Evolutionary conservation across 371 early-diverging fungal genomes (phyloP), one percentile per base, ranked within the genome.

Genomic region (Rhizopus microsporus): DNA sequence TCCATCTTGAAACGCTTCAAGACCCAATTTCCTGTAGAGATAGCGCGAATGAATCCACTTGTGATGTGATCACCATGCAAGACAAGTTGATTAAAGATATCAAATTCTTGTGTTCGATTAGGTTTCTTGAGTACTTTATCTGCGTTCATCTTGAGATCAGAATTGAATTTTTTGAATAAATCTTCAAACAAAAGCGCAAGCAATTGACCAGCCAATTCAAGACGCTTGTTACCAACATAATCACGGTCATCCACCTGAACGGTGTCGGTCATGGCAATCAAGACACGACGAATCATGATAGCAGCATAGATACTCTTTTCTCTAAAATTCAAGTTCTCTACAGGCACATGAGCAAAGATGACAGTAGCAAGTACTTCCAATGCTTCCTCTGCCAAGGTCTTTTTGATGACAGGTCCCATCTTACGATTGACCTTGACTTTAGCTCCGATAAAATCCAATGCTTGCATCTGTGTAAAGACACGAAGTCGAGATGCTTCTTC

Each of bases 1-100:
- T 99, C 99, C 99, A 99, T 99, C 82, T 96, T 98, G 88, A 99
- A 99, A 71, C 99, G 95, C 80, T 98, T 99, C 58, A 99, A 82
- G 47, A 88, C 93, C 99, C 99, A 99, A 72, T 99, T 99, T 32
- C 99, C 99, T 0, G 99, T 94, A 2, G 98, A 96, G 57, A 99
- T 99, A 45, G 99, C 94, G 13, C 99, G 85, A 37, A 91, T 88
- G 38, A 99, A 90, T 0, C 99, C 97, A 39, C 91, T 88, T 0
- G 99, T 98, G 69, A 99, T 97, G 61, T 87, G 86, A 74, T 87
- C 95, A 68, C 86, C 91, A 65, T 91, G 97, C 71, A 89, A 83
- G 59, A 79, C 85, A 31, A 93, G 83, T 70, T 89, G 95, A 68
- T 89, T 88, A 73, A 84, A 81, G 4, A 96, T 97, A 78, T 99